These are phyloP conservation scores for Sphaerulina musiva DNA, from an alignment of 2,329 filamentous ascomycete genomes.

Conservation along the genomic window DNA sequence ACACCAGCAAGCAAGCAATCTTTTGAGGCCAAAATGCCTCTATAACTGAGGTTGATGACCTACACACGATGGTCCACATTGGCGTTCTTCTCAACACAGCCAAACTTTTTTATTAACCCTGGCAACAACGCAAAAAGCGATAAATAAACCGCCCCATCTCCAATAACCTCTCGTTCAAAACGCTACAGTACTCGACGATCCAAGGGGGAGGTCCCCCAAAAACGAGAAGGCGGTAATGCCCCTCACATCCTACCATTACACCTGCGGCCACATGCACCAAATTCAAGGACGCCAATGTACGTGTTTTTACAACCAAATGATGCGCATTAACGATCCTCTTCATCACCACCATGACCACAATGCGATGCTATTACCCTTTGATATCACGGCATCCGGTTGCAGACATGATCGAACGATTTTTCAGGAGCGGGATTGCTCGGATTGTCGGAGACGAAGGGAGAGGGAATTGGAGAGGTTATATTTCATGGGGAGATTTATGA, in stretches of 20 bases:
- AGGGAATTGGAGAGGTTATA: constrained; percentile 8
- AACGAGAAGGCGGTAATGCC: constrained; percentile 15
- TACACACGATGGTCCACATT: too few relatives aligned
- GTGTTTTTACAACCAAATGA: constrained; percentile 22
- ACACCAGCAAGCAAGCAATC: too few relatives aligned
- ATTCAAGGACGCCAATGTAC: constrained; percentile 22
- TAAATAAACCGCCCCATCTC: too few relatives aligned
- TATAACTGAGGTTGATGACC: too few relatives aligned
- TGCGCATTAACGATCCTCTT: constrained; percentile 19
- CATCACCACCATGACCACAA: constrained; percentile 2
- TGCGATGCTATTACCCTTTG: constrained; percentile 18
- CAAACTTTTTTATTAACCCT: too few relatives aligned
- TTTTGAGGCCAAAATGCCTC: too few relatives aligned
- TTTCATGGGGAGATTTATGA: constrained; percentile 5
- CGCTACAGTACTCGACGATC: too few relatives aligned
- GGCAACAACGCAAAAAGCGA: too few relatives aligned
- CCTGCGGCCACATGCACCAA: constrained; percentile 22
- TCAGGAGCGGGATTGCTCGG: constrained; percentile 8
- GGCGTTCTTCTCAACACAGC: too few relatives aligned
- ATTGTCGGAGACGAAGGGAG: constrained; percentile 10
- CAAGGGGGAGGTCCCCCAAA: too few relatives aligned
- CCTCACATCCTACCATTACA: constrained; percentile 22
- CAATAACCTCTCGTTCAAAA: too few relatives aligned
- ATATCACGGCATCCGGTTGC: constrained; percentile 7
- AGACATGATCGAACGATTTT: constrained; percentile 15